These are phyloP conservation scores for Chenopodium formosanum DNA, from an alignment of 148 eudicot species.

Conservation along the genomic window DNA sequence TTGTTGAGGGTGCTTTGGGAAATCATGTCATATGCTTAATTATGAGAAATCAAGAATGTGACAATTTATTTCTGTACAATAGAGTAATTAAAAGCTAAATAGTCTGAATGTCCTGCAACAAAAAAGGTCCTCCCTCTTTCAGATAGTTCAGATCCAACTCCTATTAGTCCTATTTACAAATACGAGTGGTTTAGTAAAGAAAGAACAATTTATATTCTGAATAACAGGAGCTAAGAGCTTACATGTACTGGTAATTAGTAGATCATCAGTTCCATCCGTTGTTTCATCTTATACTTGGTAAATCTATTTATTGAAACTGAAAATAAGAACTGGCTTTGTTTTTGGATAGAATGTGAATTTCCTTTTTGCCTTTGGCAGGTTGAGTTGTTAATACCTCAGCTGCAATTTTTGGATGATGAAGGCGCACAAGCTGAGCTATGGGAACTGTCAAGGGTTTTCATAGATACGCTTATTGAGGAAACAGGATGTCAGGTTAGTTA, in stretches of 20 bases:
- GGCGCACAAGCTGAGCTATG: constrained; percentile 98
- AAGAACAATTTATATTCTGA: neutral
- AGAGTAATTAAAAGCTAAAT: neutral
- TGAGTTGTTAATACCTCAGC: constrained; percentile 93
- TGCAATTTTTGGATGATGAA: constrained; percentile 96
- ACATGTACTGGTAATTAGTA: neutral
- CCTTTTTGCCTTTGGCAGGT: constrained; percentile 44
- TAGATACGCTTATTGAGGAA: constrained; percentile 90
- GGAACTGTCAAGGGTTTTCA: constrained; percentile 77
- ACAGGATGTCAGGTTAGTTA: constrained; percentile 77
- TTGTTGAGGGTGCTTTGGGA: too few relatives aligned
- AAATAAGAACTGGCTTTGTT: neutral
- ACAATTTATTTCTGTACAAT: neutral
- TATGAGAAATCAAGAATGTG: neutral
- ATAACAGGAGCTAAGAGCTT: neutral
- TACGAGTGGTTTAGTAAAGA: neutral
- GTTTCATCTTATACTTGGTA: neutral
- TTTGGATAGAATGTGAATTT: neutral
- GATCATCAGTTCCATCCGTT: neutral
- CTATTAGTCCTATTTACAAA: neutral
- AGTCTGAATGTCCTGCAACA: neutral
- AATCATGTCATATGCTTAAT: neutral
- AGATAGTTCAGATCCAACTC: neutral
- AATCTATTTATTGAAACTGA: neutral
- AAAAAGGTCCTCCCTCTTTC: neutral